These are phyloP conservation scores for Xylariaceae sp. DNA, from an alignment of 2,329 filamentous ascomycete species.

Conservation along the genomic window DNA sequence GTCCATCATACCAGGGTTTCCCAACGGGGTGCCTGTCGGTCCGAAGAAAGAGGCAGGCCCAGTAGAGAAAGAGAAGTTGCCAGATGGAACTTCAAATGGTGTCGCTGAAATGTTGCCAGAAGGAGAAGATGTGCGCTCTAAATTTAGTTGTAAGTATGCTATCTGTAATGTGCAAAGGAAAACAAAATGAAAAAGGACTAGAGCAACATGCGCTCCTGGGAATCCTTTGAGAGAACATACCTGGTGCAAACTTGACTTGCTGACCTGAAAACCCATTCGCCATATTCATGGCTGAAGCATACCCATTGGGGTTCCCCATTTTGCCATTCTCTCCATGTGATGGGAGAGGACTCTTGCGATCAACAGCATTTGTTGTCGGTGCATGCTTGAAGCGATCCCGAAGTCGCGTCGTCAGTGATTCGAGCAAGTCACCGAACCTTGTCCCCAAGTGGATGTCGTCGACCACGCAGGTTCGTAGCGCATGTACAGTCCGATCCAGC, in stretches of 20 bases:
- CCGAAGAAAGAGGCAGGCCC: conserved; percentile 46
- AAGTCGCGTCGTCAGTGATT: conserved; percentile 70
- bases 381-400: conserved; percentile 70
- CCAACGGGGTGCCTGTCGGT: conserved; percentile 47
- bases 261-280: conserved; percentile 26
- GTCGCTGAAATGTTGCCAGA: conserved; percentile 57
- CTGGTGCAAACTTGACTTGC: conserved; percentile 23
- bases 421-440: conserved; percentile 77
- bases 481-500: conserved; percentile 71
- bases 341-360: conserved; percentile 39
- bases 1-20: conserved; percentile 28
- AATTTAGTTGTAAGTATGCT: conserved; percentile 11
- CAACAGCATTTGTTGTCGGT: conserved; percentile 42
- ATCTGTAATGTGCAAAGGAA: not conserved
- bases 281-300: conserved; percentile 27
- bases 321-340: conserved; percentile 29
- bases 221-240: conserved; percentile 18
- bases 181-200: not conserved
- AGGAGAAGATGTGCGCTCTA: conserved; percentile 40
- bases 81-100: conserved; percentile 54
- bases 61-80: conserved; percentile 51
- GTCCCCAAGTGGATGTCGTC: conserved; percentile 85
- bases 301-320: conserved; percentile 24
- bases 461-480: conserved; percentile 72
- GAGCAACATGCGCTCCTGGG: not conserved